Base-by-base conservation (phyloP, 2,329 filamentous ascomycete species). In the Fusarium miscanthi region DNA sequence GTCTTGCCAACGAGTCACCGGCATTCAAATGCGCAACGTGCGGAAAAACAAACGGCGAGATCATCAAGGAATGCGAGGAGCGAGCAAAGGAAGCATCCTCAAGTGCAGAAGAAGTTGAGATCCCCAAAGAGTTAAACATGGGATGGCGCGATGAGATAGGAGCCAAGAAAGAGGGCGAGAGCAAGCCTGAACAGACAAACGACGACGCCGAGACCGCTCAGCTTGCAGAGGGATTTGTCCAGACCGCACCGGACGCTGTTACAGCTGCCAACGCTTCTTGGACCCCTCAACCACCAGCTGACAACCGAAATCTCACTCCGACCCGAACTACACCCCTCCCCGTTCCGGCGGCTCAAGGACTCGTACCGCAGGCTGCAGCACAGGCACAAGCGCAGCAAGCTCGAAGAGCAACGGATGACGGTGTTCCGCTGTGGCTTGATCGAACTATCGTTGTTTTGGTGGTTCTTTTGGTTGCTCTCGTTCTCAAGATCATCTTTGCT, bases 401-500 rank as follows among this genome's bases (percentile, higher is more conserved):
- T 17, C 72, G 70, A 62, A 69, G 77, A 51, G 63, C 78, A 43
- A 59, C 74, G 41, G 73, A 79, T 21, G 86, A 88, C 33, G 88
- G 85, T 5, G 87, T 93, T 21, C 88, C 91, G 4, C 83, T 90
- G 17, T 97, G 94, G 92, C 86, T 97, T 23, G 95, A 97, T 81
- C 89, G 93, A 70, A 88, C 91, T 41, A 97, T 97, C 73, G 89
- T 91, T 27, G 91, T 89, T 11, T 82, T 97, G 23, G 84, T 93
- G 1, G 86, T 93, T 19, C 85, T 93, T 31, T 83, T 97, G 25
- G 84, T 91, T 7, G 89, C 93, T 27, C 89, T 97, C 85, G 84
- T 97, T 27, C 67, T 89, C 63, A 91, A 89, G 77, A 83, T 90
- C 33, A 73, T 88, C 21, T 78, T 83, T 48, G 82, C 78, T 43